Conservation (phyloP, 2,329 filamentous ascomycete genomes). For the Diaporthe batatas region DNA sequence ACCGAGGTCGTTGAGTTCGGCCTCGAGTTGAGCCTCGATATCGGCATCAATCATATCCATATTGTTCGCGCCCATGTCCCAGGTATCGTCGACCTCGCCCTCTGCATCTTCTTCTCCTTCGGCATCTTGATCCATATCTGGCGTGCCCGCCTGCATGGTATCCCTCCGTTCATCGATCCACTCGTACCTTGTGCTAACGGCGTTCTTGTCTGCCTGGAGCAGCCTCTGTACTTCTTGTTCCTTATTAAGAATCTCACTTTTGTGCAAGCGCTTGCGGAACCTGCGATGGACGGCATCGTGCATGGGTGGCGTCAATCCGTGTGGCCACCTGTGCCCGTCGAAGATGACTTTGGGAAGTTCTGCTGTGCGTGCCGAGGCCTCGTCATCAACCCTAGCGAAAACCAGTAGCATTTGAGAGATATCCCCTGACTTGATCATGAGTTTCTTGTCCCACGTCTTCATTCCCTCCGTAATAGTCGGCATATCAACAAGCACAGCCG, state of each 20-base stretch:
- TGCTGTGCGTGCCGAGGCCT: constrained; percentile 74
- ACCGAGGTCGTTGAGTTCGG: constrained; percentile 62
- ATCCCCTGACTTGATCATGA: constrained; percentile 90
- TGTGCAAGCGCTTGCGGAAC: constrained; percentile 85
- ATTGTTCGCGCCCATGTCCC: constrained; percentile 45
- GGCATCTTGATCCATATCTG: constrained; percentile 58
- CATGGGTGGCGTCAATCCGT: constrained; percentile 90
- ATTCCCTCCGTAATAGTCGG: constrained; percentile 90
- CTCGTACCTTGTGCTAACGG: constrained; percentile 72
- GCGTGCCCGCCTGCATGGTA: constrained; percentile 43
- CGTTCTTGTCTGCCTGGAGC: constrained; percentile 75
- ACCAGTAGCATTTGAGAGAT: constrained; percentile 91
- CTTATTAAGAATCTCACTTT: constrained; percentile 83
- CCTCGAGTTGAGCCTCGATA: constrained; percentile 51
- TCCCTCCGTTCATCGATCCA: constrained; percentile 67
- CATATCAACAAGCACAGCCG: constrained; percentile 83
- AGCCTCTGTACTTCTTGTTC: constrained; percentile 83
- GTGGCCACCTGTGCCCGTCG: constrained; percentile 79
- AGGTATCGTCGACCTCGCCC: constrained; percentile 53
- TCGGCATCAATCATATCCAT: constrained; percentile 53
- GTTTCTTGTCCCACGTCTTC: constrained; percentile 93
- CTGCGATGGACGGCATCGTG: constrained; percentile 85
- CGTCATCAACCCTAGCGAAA: constrained; percentile 74
- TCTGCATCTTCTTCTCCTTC: constrained; percentile 62
- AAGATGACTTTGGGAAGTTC: constrained; percentile 81